phyloP scores from a whole-genome alignment of 306 rosid genomes.

The Argentina anserina region DNA sequence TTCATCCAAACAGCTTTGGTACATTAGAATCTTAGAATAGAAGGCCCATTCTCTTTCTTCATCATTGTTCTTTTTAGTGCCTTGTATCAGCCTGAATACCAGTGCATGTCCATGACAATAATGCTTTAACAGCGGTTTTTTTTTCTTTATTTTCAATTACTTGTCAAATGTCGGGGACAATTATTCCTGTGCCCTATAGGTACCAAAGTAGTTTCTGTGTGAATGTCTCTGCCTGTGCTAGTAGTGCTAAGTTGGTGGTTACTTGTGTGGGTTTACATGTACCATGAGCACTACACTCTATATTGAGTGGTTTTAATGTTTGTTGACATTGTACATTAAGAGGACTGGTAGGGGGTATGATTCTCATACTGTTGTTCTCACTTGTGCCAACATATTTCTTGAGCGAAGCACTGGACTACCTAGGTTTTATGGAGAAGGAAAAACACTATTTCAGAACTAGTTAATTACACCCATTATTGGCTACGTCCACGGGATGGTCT shows the following conservation, averaged over 20 bases:
- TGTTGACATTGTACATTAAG: neutral
- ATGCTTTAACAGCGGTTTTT: neutral
- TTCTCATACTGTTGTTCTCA: neutral
- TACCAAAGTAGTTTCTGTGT: neutral
- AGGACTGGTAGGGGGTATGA: constrained; percentile 1
- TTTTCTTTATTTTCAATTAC: neutral
- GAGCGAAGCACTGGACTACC: neutral
- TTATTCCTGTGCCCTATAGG: neutral
- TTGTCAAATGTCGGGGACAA: neutral
- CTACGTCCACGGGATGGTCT: neutral
- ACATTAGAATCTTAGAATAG: neutral
- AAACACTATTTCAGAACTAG: neutral
- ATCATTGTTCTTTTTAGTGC: neutral
- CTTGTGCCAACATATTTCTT: neutral
- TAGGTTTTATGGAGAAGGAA: neutral
- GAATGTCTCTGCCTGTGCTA: neutral
- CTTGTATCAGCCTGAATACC: neutral
- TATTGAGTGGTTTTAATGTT: neutral
- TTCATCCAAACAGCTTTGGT: neutral
- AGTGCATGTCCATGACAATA: neutral
- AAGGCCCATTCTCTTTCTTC: neutral
- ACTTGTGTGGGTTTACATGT: constrained; percentile 1
- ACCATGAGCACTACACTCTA: neutral
- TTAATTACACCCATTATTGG: neutral
- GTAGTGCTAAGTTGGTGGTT: neutral